Percentiles rank a stretch among this genome's conserved stretches.
phyloP scores from a whole-genome alignment of 2,329 filamentous ascomycete genomes.

The Leptodontidium sp. region DNA sequence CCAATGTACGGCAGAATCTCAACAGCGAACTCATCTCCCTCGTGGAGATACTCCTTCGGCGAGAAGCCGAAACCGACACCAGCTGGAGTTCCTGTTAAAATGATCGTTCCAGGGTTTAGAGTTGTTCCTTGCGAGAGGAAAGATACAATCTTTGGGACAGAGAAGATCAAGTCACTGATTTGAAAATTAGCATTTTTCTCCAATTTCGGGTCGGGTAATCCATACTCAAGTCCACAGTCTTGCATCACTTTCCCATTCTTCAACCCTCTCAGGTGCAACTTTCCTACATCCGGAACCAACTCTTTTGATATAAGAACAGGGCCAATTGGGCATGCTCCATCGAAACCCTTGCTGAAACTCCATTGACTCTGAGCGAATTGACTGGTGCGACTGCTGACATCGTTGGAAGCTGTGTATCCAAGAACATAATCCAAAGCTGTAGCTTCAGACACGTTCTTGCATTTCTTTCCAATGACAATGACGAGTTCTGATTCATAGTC shows the following conservation, averaged over 20 bases:
- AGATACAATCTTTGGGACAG: conserved; percentile 54
- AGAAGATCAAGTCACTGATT: conserved; percentile 55
- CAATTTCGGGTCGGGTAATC: neutral
- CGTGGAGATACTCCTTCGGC: conserved; percentile 53
- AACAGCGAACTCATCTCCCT: conserved; percentile 57
- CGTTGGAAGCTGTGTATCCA: conserved; percentile 65
- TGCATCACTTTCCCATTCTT: conserved; percentile 62
- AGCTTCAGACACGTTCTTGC: conserved; percentile 56
- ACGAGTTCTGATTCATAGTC: conserved; percentile 61
- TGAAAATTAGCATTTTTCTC: conserved; percentile 22
- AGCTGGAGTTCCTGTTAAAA: conserved; percentile 56
- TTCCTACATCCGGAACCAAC: conserved; percentile 52
- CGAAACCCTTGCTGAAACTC: conserved; percentile 60
- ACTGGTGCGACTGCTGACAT: conserved; percentile 60
- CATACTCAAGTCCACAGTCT: conserved; percentile 52
- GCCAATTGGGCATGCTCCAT: conserved; percentile 57
- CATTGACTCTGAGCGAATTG: conserved; percentile 59
- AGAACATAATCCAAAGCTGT: conserved; percentile 60
- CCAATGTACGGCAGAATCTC: conserved; percentile 58
- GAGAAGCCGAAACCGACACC: conserved; percentile 46
- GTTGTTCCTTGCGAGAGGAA: conserved; percentile 54
- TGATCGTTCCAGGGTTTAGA: conserved; percentile 52
- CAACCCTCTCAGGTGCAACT: conserved; percentile 52
- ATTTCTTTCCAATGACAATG: conserved; percentile 56
- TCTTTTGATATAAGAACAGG: conserved; percentile 58